Evolutionary conservation across 345 rosid genomes (phyloP).

Genomic region (Populus nigra): DNA sequence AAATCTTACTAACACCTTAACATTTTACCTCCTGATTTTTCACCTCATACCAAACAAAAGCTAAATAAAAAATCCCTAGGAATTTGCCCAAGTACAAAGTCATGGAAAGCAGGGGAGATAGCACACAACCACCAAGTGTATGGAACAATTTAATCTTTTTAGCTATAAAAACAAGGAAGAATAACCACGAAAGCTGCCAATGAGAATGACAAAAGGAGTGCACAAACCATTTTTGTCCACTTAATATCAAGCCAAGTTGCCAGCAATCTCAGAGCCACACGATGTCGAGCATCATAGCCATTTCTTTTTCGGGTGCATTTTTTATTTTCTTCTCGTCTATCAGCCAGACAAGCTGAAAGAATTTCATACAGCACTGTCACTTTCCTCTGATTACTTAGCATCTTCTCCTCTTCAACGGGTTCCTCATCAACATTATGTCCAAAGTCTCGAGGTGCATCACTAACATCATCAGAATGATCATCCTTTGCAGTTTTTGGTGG

Average conservation of each 20-base stretch:
- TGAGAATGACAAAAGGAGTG: neutral
- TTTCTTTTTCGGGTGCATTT: conserved; percentile 55
- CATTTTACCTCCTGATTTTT: too few species aligned
- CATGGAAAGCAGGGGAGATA: too few species aligned
- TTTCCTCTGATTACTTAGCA: conserved; percentile 71
- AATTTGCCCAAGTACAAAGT: too few species aligned
- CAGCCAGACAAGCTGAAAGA: conserved; percentile 89
- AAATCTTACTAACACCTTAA: too few species aligned
- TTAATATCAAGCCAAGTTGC: conserved; percentile 82
- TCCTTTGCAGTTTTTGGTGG: conserved; percentile 7
- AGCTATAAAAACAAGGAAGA: neutral
- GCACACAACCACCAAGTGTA: neutral
- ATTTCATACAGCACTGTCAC: conserved; percentile 78
- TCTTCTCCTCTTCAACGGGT: conserved; percentile 54
- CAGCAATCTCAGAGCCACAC: conserved; percentile 75
- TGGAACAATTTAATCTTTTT: neutral
- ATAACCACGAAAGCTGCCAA: neutral
- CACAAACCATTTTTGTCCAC: conserved; percentile 83
- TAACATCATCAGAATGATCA: conserved; percentile 17
- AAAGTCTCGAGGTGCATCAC: conserved; percentile 25
- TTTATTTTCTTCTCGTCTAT: conserved; percentile 48
- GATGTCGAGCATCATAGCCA: conserved; percentile 96
- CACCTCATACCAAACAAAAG: too few species aligned
- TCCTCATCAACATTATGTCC: conserved; percentile 41
- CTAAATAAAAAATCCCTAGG: too few species aligned